phyloP scores from a whole-genome alignment of 2,329 filamentous ascomycete species.

The Huntiella savannae region DNA sequence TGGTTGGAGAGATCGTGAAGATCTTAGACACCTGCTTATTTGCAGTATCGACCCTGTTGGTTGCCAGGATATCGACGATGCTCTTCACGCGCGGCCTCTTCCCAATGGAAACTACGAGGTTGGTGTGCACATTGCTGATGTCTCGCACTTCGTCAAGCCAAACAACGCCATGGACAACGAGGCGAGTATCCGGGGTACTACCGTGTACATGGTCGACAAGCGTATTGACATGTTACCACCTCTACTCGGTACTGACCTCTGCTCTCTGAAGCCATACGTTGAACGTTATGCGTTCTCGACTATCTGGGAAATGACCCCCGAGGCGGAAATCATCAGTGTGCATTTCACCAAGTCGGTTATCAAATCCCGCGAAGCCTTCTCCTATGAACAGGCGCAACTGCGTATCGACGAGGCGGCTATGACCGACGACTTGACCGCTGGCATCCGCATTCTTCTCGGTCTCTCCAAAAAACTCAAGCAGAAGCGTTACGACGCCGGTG shows the following conservation, averaged over 20 bases:
- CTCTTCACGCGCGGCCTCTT: constrained; percentile 66
- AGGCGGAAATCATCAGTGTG: constrained; percentile 70
- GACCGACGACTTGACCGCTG: constrained; percentile 71
- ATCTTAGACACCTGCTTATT: constrained; percentile 69
- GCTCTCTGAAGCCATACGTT: constrained; percentile 93
- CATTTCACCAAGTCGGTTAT: constrained; percentile 96
- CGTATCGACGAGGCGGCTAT: constrained; percentile 80
- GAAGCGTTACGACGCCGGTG: constrained; percentile 91
- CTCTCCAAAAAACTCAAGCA: constrained; percentile 86
- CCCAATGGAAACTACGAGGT: constrained; percentile 92
- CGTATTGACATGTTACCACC: constrained; percentile 98
- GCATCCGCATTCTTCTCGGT: constrained; percentile 71
- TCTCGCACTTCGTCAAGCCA: constrained; percentile 97
- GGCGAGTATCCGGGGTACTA: constrained; percentile 83
- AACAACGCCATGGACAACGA: constrained; percentile 95
- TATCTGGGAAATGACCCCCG: constrained; percentile 70
- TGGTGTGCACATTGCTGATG: constrained; percentile 94
- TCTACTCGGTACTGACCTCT: constrained; percentile 86
- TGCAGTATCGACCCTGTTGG: constrained; percentile 95
- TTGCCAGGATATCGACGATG: constrained; percentile 97
- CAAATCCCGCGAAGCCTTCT: constrained; percentile 87
- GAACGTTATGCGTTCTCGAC: constrained; percentile 78
- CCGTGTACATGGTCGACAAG: constrained; percentile 95
- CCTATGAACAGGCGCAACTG: constrained; percentile 88
- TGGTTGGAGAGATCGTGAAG: constrained; percentile 70